Conservation (phyloP, 495 filamentous ascomycete species). For the Xylaria cubensis region DNA sequence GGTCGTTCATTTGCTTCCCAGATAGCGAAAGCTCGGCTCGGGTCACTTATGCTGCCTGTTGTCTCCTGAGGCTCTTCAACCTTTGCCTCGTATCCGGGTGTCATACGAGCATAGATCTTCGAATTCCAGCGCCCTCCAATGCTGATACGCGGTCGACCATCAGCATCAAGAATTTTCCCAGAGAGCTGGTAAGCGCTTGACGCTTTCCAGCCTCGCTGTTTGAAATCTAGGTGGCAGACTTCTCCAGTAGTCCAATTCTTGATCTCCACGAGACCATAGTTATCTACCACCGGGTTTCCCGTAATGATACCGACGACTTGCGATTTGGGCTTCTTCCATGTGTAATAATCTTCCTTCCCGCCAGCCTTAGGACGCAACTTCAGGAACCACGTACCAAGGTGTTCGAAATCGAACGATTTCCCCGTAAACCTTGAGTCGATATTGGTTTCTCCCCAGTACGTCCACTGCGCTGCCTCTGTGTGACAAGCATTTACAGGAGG, state of each 20-base stretch:
- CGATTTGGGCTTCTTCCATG: conserved; percentile 98
- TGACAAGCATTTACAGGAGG: conserved; percentile 93
- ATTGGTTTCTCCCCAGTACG: conserved; percentile 97
- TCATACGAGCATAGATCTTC: conserved; percentile 91
- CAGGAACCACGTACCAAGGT: conserved; percentile 96
- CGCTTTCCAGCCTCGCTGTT: conserved; percentile 92
- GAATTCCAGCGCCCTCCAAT: conserved; percentile 97
- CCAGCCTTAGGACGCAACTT: conserved; percentile 79
- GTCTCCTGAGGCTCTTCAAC: conserved; percentile 62
- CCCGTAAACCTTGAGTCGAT: conserved; percentile 98
- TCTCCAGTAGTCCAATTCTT: conserved; percentile 97
- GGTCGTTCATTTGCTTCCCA: conserved; percentile 90
- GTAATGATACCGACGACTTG: conserved; percentile 99
- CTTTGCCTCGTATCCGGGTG: conserved; percentile 83
- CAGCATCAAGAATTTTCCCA: conserved; percentile 79
- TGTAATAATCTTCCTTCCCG: conserved; percentile 85
- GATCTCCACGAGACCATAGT: conserved; percentile 96
- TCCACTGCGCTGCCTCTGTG: conserved; percentile 93
- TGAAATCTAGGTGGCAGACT: conserved; percentile 90
- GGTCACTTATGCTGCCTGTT: conserved; percentile 55
- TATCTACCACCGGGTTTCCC: conserved; percentile 95
- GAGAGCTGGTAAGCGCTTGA: conserved; percentile 85
- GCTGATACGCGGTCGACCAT: conserved; percentile 79
- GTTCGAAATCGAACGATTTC: conserved; percentile 96
- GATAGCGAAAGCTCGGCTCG: conserved; percentile 80